Percentiles rank a stretch among this genome's conserved stretches.
Evolutionary conservation across 2,329 filamentous ascomycete genomes (phyloP).

Genomic region (Orbilia brochopaga): DNA sequence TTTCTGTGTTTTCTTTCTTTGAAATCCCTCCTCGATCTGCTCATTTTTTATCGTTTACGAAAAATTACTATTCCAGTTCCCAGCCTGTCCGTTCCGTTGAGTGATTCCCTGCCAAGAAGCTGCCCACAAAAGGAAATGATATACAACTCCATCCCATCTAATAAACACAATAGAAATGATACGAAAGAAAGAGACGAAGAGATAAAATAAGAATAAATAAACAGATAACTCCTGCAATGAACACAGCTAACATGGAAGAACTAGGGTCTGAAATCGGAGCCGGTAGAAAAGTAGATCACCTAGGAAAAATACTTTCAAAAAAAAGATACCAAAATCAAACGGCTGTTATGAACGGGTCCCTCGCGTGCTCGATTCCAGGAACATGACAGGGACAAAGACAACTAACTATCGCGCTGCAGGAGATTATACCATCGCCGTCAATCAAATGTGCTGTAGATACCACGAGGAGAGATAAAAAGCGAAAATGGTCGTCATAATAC

Average conservation of each 20-base stretch:
- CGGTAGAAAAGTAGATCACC: background rate
- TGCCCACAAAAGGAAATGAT: slow-evolving; percentile 8
- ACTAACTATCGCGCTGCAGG: background rate
- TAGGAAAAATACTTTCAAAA: background rate
- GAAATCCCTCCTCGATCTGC: no score
- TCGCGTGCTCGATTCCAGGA: background rate
- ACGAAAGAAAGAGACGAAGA: background rate
- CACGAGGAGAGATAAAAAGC: background rate
- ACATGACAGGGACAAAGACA: background rate
- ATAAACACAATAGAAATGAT: slow-evolving; percentile 29
- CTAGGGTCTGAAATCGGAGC: background rate
- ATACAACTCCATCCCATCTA: slow-evolving; percentile 44
- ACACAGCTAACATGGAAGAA: slow-evolving; percentile 7
- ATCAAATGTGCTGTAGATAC: background rate
- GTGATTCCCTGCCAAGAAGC: background rate
- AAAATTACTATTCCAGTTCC: background rate
- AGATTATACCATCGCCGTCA: background rate
- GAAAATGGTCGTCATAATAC: slow-evolving; percentile 26
- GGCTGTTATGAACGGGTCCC: background rate
- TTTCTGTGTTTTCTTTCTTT: no score
- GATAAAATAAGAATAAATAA: background rate
- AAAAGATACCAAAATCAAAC: background rate
- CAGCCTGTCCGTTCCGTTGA: background rate
- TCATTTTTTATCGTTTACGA: no score
- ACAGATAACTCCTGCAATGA: slow-evolving; percentile 43